These are phyloP conservation scores for Neurospora discreta DNA, from an alignment of 495 filamentous ascomycete genomes.

Conservation along the genomic window DNA sequence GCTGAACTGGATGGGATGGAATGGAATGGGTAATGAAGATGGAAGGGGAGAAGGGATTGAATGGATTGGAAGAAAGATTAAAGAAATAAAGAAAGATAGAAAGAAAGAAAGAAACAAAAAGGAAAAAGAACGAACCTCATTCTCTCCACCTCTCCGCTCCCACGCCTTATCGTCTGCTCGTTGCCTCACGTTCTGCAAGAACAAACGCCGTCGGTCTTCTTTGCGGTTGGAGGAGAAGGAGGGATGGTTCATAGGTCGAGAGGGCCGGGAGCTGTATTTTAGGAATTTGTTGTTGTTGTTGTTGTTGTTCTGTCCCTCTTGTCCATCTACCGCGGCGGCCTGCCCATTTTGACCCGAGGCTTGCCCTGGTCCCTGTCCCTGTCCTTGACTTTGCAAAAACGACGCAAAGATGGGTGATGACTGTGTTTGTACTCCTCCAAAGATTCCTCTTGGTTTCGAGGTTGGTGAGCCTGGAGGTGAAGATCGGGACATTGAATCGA, in stretches of 20 bases:
- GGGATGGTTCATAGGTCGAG: not conserved
- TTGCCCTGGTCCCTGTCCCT: slow-evolving; percentile 1
- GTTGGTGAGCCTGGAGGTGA: not conserved
- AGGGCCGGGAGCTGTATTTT: not conserved
- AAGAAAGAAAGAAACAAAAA: too few species aligned
- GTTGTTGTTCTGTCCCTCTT: too few species aligned
- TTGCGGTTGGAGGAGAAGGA: not conserved
- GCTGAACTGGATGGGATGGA: not conserved
- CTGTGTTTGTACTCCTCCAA: slow-evolving; percentile 1
- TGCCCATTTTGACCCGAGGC: slow-evolving; percentile 12
- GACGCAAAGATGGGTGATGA: slow-evolving; percentile 7
- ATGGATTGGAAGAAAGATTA: too few species aligned
- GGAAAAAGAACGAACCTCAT: slow-evolving; percentile 49
- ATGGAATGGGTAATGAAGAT: not conserved
- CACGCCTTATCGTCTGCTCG: slow-evolving; percentile 55
- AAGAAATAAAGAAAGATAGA: too few species aligned
- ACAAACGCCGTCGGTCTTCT: slow-evolving; percentile 50
- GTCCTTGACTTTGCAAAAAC: not conserved
- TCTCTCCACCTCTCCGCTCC: slow-evolving; percentile 58
- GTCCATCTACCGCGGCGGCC: slow-evolving; percentile 12
- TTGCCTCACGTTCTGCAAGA: slow-evolving; percentile 66
- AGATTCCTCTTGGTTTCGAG: not conserved
- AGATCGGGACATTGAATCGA: not conserved
- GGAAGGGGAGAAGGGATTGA: not conserved
- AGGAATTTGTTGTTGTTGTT: slow-evolving; percentile 1